A percentile compares a stretch with the other conserved stretches of the same genome.
Evolutionary conservation across 1,284 basidiomycete genomes (phyloP).

Genomic region (Boletus semigastroideus): DNA sequence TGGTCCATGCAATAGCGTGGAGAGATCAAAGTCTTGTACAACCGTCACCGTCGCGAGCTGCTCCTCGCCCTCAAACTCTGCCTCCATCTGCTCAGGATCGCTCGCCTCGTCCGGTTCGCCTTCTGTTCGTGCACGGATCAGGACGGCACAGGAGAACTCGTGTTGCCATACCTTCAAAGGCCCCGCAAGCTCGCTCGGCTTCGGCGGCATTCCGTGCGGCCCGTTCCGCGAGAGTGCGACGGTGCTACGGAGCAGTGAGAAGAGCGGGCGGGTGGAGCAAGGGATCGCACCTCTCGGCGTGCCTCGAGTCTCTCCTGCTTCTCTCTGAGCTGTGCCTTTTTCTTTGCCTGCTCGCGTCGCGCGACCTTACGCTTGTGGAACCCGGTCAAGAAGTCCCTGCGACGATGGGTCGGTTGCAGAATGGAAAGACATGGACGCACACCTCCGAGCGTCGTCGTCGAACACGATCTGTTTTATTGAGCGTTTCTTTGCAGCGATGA

Average conservation of each 20-base stretch:
- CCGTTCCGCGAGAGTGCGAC: conserved; percentile 66
- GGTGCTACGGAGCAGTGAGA: conserved; percentile 48
- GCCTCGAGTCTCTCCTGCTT: conserved; percentile 66
- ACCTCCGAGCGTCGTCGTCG: conserved; percentile 77
- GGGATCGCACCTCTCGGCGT: conserved; percentile 60
- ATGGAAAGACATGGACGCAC: background rate
- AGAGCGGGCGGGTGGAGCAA: background rate
- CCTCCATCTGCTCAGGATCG: conserved; percentile 44
- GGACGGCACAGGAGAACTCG: conserved; percentile 3
- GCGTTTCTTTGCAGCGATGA: conserved; percentile 60
- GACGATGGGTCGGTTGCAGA: conserved; percentile 5
- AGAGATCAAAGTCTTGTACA: conserved; percentile 77
- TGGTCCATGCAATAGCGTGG: conserved; percentile 53
- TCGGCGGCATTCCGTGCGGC: conserved; percentile 67
- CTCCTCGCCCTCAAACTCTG: conserved; percentile 74
- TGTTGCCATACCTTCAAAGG: conserved; percentile 40
- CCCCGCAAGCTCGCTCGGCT: conserved; percentile 71
- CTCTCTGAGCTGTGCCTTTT: conserved; percentile 65
- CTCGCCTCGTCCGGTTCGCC: conserved; percentile 43
- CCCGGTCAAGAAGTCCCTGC: conserved; percentile 80
- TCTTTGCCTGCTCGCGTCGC: conserved; percentile 68
- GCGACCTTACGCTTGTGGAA: conserved; percentile 84
- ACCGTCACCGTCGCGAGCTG: conserved; percentile 80
- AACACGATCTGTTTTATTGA: conserved; percentile 72
- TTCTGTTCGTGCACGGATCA: conserved; percentile 22